Base-by-base conservation (phyloP, 2,329 filamentous ascomycete species). In the Albifimbria verrucaria region DNA sequence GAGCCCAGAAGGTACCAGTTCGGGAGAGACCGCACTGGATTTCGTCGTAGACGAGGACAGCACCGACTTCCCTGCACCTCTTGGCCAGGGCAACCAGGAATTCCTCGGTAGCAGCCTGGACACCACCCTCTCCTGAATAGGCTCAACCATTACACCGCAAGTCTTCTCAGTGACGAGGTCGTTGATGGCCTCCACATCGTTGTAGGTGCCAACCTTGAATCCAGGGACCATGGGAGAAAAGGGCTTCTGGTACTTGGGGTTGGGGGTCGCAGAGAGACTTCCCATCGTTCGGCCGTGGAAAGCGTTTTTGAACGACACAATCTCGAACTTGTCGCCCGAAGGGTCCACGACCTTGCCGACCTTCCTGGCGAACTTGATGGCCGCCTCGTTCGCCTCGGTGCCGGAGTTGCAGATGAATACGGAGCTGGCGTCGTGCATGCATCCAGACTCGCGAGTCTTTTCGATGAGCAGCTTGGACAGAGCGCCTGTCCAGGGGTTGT, bases 251-350 rank as follows among this genome's bases (percentile, higher is more conserved):
- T 99, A 99, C 72, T 99, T 99, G 18, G 92, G 90, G 74, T 97
- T 99, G 47, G 92, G 94, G 5, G 94, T 99, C 11, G 94, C 94
- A n/a, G 90, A 96, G 44, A 99, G 76, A 53, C 88, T 86, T 49
- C 94, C 94, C 90, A 97, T 96, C 17, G 94, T 97, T 54, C 94
- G 88, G 62, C 94, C 94, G 72, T 99, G 94, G 80, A 99, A 99
- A 39, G 90, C 92, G 63, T 88, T 87, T 63, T 90, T 77, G 78
- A 97, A 99, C 17, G 91, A 96, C 49, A 97, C 90, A 47, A 99
- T 75, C 65, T 97, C 92, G 62, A 83, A 72, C 76, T 97, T 96
- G 20, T 71, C 73, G 47, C 89, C 87, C 0, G 83, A 83, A 1
- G 88, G 84, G 58, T 92, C 87, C 24, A 86, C 64, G 10, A 84